Base-by-base conservation (phyloP, 2,329 filamentous ascomycete species). In the Tolypocladium ovalisporum region DNA sequence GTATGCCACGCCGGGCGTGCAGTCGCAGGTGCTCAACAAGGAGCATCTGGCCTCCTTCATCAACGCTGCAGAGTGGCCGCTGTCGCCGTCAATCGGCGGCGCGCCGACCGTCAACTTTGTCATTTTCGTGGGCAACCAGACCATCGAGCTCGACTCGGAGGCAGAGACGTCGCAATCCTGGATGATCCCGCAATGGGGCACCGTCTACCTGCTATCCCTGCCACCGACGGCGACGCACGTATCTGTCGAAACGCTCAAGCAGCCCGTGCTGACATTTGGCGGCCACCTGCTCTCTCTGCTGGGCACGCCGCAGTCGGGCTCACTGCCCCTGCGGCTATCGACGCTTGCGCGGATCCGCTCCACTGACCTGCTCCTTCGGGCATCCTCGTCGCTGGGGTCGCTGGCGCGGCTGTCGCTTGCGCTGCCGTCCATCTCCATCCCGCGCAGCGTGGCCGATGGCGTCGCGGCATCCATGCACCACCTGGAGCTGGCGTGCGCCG, bases 51-150 rank as follows among this genome's bases (percentile, higher is more conserved):
- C 90, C 40, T 92, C 89, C 1, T 99, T 99, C 67, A 91, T 99
- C 72, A 99, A 99, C 67, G 92, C 93, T 2, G 94, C 94, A 2
- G 94, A 99, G 74, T 99, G 94, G 94, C 94, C 94, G 0, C 75
- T 99, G 3, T 96, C 89, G 61, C 93, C 93, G 0, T 96, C 90
- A 57, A 97, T 99, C 63, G 94, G 92, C 47, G 85, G 84, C 22
- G 93, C 93, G 0, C 94, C 94, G 1, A 99, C 94, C 0, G 86
- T 99, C 67, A 97, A 99, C 73, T 97, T 99, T 69, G 86, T 97
- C 57, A 80, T 97, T 34, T 99, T 94, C 67, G 85, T 95, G 9
- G 90, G 92, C 7, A 85, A 89, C 58, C 83, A 88, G 58, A 90
- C 86, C 12, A 91, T 90, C 60, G 76, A 71, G 5, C 66, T 77